phyloP scores from a whole-genome alignment of 2,329 filamentous ascomycete genomes.

The Talaromyces sp. region DNA sequence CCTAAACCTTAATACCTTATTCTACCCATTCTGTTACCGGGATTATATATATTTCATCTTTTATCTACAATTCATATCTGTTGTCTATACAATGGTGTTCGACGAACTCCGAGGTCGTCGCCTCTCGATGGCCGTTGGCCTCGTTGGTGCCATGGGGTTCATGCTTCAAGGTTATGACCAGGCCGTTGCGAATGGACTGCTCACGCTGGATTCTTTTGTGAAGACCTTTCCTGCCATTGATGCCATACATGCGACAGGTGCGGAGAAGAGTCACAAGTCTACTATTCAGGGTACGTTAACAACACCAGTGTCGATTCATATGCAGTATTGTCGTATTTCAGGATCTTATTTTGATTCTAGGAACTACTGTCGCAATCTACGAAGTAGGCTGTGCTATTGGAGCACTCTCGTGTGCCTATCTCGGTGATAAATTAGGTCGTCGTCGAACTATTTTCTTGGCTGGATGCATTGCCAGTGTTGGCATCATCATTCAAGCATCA shows the following conservation, averaged over 20 bases:
- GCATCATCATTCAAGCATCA: slow-evolving; percentile 45
- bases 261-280: slow-evolving; percentile 27
- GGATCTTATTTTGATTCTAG: slow-evolving; percentile 28
- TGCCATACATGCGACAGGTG: slow-evolving; percentile 36
- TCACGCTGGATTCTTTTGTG: slow-evolving; percentile 66
- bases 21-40: neutral
- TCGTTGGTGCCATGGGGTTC: slow-evolving; percentile 24
- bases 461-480: slow-evolving; percentile 43
- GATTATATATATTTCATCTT: neutral
- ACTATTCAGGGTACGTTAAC: slow-evolving; percentile 34
- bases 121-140: slow-evolving; percentile 18
- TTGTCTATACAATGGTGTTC: neutral
- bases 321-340: neutral
- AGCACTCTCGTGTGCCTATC: slow-evolving; percentile 41
- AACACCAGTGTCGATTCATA: neutral
- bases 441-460: slow-evolving; percentile 43
- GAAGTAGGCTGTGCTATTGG: slow-evolving; percentile 34
- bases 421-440: slow-evolving; percentile 49
- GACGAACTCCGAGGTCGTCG: neutral
- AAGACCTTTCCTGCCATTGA: slow-evolving; percentile 56
- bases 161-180: slow-evolving; percentile 27
- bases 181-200: slow-evolving; percentile 51
- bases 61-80: neutral
- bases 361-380: slow-evolving; percentile 29
- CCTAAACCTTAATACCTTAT: neutral